These are phyloP conservation scores for Elymus sibiricus DNA, from an alignment of 176 grass and related monocot species.

Conservation along the genomic window DNA sequence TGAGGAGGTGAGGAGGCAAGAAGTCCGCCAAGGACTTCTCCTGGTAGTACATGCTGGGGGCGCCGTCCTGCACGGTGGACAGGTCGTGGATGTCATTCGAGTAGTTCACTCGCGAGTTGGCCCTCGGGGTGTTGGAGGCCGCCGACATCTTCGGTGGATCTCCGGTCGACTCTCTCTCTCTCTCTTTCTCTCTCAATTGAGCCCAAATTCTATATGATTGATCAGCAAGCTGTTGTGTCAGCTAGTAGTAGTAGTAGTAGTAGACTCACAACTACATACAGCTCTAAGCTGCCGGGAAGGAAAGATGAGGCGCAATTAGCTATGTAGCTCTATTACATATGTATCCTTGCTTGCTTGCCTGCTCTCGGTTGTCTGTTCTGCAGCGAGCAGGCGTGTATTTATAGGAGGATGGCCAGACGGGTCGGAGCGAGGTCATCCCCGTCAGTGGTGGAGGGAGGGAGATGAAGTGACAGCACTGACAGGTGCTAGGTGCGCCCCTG, in stretches of 20 bases:
- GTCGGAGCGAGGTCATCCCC: not conserved
- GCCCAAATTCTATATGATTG: no score
- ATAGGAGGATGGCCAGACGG: constrained; percentile 25
- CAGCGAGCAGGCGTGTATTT: constrained; percentile 22
- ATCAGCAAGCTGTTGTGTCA: not conserved
- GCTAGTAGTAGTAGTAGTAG: not conserved
- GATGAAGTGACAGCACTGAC: not conserved
- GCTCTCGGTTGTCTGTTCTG: constrained; percentile 30
- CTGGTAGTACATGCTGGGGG: constrained; percentile 42
- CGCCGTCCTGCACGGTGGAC: constrained; percentile 49
- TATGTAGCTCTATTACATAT: not conserved
- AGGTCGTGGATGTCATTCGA: constrained; percentile 86
- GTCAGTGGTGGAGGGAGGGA: not conserved
- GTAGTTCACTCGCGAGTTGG: constrained; percentile 60
- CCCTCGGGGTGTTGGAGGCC: not conserved
- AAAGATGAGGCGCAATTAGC: not conserved
- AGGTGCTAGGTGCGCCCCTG: constrained; percentile 6
- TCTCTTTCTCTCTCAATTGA: no score
- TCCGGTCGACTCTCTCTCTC: no score
- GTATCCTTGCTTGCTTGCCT: not conserved
- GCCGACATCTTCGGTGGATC: not conserved
- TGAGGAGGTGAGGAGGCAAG: constrained; percentile 67
- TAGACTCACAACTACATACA: not conserved
- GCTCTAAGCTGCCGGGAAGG: not conserved
- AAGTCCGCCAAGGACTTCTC: constrained; percentile 55